A percentile compares a stretch with the other conserved stretches of the same genome.
phyloP scores from a whole-genome alignment of 805 yeast genomes.

The Nakazawaea wyomingensis region DNA sequence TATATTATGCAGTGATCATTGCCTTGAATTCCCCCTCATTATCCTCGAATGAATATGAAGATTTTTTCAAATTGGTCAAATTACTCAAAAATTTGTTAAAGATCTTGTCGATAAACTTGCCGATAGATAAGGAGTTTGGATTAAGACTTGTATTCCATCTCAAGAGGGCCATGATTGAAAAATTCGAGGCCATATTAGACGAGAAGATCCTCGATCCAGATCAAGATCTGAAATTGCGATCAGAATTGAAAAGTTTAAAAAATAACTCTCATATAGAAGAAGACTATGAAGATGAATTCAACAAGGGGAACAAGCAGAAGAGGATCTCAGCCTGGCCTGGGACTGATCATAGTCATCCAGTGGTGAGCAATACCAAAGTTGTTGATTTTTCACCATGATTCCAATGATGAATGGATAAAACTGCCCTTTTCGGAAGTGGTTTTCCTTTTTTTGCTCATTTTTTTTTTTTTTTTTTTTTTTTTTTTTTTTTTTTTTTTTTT shows the following conservation, averaged over 20 bases:
- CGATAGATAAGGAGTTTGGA: slow-evolving; percentile 51
- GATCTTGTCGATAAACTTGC: slow-evolving; percentile 38
- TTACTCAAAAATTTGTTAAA: slow-evolving; percentile 39
- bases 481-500: background rate
- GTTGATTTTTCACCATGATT: slow-evolving; percentile 3
- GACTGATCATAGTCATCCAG: slow-evolving; percentile 59
- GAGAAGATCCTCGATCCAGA: slow-evolving; percentile 15
- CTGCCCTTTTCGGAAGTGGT: background rate
- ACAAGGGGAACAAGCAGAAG: slow-evolving; percentile 19
- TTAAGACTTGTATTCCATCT: slow-evolving; percentile 31
- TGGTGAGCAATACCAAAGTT: slow-evolving; percentile 13
- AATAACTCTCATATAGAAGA: slow-evolving; percentile 16
- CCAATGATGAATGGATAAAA: background rate
- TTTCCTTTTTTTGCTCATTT: background rate
- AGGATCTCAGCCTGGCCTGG: slow-evolving; percentile 61
- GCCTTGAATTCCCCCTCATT: slow-evolving; percentile 43
- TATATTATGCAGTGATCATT: slow-evolving; percentile 59
- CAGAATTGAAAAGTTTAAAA: slow-evolving; percentile 21
- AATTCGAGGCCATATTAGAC: slow-evolving; percentile 17
- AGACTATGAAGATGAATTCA: slow-evolving; percentile 10
- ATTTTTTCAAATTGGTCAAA: slow-evolving; percentile 32
- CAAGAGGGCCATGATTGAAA: slow-evolving; percentile 23
- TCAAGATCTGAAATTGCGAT: slow-evolving; percentile 14
- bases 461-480: background rate
- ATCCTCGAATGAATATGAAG: slow-evolving; percentile 16